Evolutionary conservation across 2,329 filamentous ascomycete species (phyloP).

Genomic region (Periconia sp.): DNA sequence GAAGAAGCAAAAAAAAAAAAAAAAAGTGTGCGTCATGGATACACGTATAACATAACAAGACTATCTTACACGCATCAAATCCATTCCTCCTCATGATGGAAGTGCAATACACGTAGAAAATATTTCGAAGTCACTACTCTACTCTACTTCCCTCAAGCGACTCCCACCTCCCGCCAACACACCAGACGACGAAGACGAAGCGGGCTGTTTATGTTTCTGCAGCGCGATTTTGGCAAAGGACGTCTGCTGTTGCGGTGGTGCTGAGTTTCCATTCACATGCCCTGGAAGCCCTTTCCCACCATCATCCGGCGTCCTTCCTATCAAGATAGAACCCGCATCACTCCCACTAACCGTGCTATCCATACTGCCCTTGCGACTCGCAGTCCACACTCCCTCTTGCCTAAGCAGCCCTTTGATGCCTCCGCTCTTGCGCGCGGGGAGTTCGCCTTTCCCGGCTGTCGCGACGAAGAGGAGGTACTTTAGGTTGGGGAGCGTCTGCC

Average conservation of each 20-base stretch:
- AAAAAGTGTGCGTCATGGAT: too few relatives aligned
- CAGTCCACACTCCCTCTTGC: conserved; percentile 22
- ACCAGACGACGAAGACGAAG: too few relatives aligned
- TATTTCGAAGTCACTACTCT: too few relatives aligned
- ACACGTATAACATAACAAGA: too few relatives aligned
- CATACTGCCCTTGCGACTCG: conserved; percentile 31
- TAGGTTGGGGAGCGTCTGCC: conserved; percentile 89
- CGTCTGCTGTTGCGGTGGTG: not conserved
- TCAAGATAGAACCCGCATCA: conserved; percentile 10
- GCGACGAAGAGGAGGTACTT: conserved; percentile 91
- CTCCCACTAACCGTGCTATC: conserved; percentile 34
- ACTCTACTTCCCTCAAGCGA: conserved; percentile 6
- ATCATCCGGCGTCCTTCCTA: too few relatives aligned
- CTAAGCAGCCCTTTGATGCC: conserved; percentile 38
- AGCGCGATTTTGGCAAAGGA: not conserved
- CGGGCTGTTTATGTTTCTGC: not conserved
- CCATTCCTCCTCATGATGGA: too few relatives aligned
- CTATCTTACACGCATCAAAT: too few relatives aligned
- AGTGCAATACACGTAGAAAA: too few relatives aligned
- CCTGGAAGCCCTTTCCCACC: not conserved
- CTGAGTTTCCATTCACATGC: not conserved
- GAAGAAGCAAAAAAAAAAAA: too few relatives aligned
- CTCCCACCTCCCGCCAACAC: not conserved
- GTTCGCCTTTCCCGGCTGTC: conserved; percentile 71
- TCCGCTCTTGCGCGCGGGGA: conserved; percentile 49